Evolutionary conservation across 768 basidiomycete genomes (phyloP), one percentile per base, ranked within the genome.

Genomic region (Amanita fuliginea): DNA sequence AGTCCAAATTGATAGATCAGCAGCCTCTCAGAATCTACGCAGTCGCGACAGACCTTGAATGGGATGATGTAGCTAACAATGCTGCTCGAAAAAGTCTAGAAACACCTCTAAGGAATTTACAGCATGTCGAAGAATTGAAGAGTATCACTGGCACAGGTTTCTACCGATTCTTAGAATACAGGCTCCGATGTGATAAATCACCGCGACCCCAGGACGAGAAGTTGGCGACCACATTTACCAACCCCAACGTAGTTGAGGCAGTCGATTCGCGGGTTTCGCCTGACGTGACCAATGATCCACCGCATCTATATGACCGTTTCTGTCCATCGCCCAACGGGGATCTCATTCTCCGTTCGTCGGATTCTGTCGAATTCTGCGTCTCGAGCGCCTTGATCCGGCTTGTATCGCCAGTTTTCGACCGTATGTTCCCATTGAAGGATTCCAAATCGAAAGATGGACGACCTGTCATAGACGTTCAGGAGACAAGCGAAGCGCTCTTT

Each of bases 291-390:
- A 24, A n/a, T 24, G 14, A 32, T 45, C 14, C n/a, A 2, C 30
- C 3, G 37, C 36, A 34, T 10, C 3, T 14, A 14, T 10, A 11
- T 18, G 8, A 10, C 43, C 36, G 21, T 32, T 40, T 41, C n/a
- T 13, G 5, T 21, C 18, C 36, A 13, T 9, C 26, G 2, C 21
- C 16, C 6, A 48, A 56, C 10, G 51, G 55, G 9, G 59, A 64
- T 50, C 36, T 61, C 26, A 58, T 64, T 34, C 50, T 64, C 11
- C 59, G 51, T 10, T 54, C 61, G 16, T 56, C 54, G 10, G 67
- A 69, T 52, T 54, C 56, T 6, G 46, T 64, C 37, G 57, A 69
- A 44, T 67, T 67, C 53, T 56, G 52, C 22, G 57, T 63, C 28
- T 54, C 54, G 41, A 59, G 60, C 44, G 35, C 48, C 16, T 49